phyloP scores from a whole-genome alignment of 257 asterid species.

The Nemophila menziesii region DNA sequence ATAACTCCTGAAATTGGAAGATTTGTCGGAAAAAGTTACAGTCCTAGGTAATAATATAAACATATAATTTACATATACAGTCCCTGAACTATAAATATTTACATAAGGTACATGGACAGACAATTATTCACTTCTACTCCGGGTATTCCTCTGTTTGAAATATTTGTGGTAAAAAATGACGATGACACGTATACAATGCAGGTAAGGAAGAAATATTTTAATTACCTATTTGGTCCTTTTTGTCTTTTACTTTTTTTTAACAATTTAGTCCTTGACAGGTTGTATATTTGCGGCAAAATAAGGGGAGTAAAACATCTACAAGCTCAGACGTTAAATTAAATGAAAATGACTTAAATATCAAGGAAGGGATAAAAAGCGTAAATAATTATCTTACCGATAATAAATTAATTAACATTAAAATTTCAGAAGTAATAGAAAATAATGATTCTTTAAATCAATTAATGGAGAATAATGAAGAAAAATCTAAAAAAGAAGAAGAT shows the following conservation, averaged over 20 bases:
- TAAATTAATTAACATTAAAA: conserved; percentile 56
- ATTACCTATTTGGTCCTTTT: too few species aligned
- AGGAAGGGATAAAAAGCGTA: conserved; percentile 76
- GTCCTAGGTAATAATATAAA: conserved; percentile 78
- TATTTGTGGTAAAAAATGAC: conserved; percentile 75
- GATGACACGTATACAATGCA: conserved; percentile 56
- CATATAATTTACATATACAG: neutral
- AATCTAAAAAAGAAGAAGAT: conserved; percentile 36
- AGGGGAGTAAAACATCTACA: conserved; percentile 35
- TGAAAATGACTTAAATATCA: conserved; percentile 52
- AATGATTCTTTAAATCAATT: conserved; percentile 41
- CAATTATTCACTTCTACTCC: conserved; percentile 80
- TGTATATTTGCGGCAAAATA: conserved; percentile 57
- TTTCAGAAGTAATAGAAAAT: conserved; percentile 46
- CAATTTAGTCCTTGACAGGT: conserved; percentile 34
- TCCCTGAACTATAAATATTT: too few species aligned
- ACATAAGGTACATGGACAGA: conserved; percentile 28
- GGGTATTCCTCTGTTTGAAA: conserved; percentile 89
- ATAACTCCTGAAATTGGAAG: conserved; percentile 87
- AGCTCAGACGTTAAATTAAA: conserved; percentile 49
- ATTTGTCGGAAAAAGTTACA: conserved; percentile 70
- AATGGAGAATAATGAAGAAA: conserved; percentile 52
- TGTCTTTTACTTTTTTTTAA: neutral
- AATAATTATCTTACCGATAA: conserved; percentile 81
- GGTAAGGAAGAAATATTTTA: conserved; percentile 33